Base-by-base conservation (phyloP, 2,329 filamentous ascomycete species). In the Sporothrix pseudoabietina region DNA sequence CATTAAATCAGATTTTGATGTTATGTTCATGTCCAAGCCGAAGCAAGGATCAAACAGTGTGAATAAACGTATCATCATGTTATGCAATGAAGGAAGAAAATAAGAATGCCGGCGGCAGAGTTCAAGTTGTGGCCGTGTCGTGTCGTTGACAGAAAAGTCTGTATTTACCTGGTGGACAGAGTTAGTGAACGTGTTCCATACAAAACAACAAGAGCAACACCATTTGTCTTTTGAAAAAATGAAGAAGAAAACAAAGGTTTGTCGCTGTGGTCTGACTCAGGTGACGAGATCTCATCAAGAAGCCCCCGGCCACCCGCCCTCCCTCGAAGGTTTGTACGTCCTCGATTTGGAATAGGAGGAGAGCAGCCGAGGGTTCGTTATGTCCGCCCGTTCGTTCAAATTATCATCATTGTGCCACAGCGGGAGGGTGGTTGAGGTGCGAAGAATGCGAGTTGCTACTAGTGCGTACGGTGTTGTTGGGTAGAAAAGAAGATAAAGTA, bases 351-450 rank as follows among this genome's bases (percentile, higher is more conserved):
- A 82, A 82, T 79, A 83, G 81, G 79, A 80, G 55, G 82, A 79
- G 78, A 81, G 80, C 82, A 79, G 79, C 72, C 75, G 78, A 77
- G 84, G 84, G 86, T 88, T 87, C 82, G 83, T 87, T 88, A 88
- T 89, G 88, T 89, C 88, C 88, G 88, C 88, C 88, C 88, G 88
- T 89, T 89, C 88, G 88, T 89, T 89, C 87, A 89, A 89, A 82
- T 10, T 82, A 86, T 89, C 88, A 84, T 90, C 88, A 89, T 86
- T 79, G 76, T 79, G 81, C 82, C 75, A 74, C 71, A 44, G 54
- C 39, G 8, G 30, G 9, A 10, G 71, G 74, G 72, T 30, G 75
- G 74, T 5, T 35, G 35, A 35, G 8, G 65, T 59, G 63, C 8
- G 30, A 69, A 74, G 72, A 1, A 6, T 39, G 68, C 71, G 75